A percentile compares a stretch with the other conserved stretches of the same genome.
Conservation (phyloP, 805 yeast genomes). For the Candida ipomoeae region DNA sequence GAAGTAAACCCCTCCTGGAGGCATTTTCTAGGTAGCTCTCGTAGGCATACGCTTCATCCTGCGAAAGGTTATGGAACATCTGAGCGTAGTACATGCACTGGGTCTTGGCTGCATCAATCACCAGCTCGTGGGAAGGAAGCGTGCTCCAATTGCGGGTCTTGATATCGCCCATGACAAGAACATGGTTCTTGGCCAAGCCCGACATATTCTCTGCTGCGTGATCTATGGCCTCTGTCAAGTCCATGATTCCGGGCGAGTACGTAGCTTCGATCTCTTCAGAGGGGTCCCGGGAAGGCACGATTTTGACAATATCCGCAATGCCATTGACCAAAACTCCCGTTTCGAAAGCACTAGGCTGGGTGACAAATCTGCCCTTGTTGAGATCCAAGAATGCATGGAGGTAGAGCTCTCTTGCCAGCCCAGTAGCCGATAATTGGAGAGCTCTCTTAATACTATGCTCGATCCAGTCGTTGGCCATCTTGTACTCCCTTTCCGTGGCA, state of each 20-base stretch:
- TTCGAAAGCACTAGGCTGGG: conserved; percentile 2
- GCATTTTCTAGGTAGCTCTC: conserved; percentile 44
- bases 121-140: conserved; percentile 49
- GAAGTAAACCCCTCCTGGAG: conserved; percentile 41
- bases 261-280: background rate
- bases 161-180: conserved; percentile 42
- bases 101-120: conserved; percentile 45
- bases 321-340: conserved; percentile 55
- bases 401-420: conserved; percentile 59
- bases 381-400: conserved; percentile 50
- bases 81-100: conserved; percentile 60
- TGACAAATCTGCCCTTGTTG: conserved; percentile 15
- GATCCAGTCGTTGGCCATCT: conserved; percentile 34
- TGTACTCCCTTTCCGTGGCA: conserved; percentile 15
- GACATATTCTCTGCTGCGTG: conserved; percentile 2
- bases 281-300: conserved; percentile 1
- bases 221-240: background rate
- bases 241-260: background rate
- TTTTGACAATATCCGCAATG: conserved; percentile 26
- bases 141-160: conserved; percentile 50
- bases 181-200: conserved; percentile 7
- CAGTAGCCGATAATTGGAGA: conserved; percentile 37
- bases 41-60: conserved; percentile 30
- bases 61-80: conserved; percentile 26
- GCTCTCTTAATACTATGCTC: conserved; percentile 40